A percentile compares a stretch with the other conserved stretches of the same genome.
These are phyloP conservation scores for Antitrichia curtipendula DNA, from an alignment of 225 moss, liverwort and hornwort genomes.

Conservation along the genomic window DNA sequence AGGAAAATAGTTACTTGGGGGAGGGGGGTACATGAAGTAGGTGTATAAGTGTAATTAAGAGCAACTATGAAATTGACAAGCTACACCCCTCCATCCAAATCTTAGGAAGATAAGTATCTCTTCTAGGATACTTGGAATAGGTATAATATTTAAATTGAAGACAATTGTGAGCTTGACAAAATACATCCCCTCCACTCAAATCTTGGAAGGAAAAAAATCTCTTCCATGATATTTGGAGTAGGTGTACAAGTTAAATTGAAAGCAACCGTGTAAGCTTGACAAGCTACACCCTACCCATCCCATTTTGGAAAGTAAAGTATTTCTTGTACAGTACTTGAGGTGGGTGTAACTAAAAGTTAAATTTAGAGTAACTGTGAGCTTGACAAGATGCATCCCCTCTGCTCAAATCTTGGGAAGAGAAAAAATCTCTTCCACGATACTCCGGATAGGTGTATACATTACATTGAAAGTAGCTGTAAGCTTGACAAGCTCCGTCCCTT, in stretches of 20 bases:
- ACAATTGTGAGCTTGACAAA: background rate
- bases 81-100: too few species aligned
- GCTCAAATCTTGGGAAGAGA: background rate
- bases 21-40: too few species aligned
- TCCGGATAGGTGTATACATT: fast-evolving
- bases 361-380: background rate
- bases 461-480: background rate
- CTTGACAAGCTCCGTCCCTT: background rate
- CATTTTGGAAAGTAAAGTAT: too few species aligned
- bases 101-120: background rate
- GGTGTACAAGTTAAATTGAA: background rate
- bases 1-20: too few species aligned
- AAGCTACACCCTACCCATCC: background rate
- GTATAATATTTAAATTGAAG: background rate
- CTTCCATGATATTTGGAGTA: fast-evolving
- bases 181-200: fast-evolving
- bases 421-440: background rate
- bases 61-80: background rate
- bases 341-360: too few species aligned
- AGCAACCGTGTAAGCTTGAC: background rate
- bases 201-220: fast-evolving
- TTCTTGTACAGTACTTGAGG: too few species aligned
- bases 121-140: fast-evolving
- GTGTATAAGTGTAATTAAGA: background rate
- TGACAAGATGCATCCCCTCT: fast-evolving